A percentile compares a stretch with the other conserved stretches of the same genome.
phyloP scores from a whole-genome alignment of 2,329 filamentous ascomycete species.

The Zymoseptoria crescenta region DNA sequence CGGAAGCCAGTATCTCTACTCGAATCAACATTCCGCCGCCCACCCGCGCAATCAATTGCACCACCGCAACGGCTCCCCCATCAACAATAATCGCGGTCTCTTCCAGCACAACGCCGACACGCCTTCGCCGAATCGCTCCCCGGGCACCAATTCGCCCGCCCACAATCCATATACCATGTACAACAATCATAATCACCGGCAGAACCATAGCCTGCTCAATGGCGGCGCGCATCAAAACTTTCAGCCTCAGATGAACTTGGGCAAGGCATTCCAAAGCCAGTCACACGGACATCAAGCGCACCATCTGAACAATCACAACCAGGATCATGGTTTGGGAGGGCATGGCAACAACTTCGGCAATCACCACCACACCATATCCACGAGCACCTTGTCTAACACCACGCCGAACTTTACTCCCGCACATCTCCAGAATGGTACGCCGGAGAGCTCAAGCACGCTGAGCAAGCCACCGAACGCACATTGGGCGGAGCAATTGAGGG shows the following conservation, averaged over 20 bases:
- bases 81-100: conserved; percentile 33
- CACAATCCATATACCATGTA: conserved; percentile 69
- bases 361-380: conserved; percentile 55
- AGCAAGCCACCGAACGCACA: conserved; percentile 58
- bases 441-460: conserved; percentile 43
- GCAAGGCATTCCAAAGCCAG: conserved; percentile 62
- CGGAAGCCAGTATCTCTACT: conserved; percentile 53
- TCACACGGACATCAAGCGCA: conserved; percentile 38
- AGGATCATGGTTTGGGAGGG: conserved; percentile 43
- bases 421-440: conserved; percentile 54
- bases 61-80: conserved; percentile 41
- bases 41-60: conserved; percentile 38
- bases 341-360: conserved; percentile 51
- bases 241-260: conserved; percentile 50
- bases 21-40: conserved; percentile 45
- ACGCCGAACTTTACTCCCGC: conserved; percentile 54
- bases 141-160: conserved; percentile 44
- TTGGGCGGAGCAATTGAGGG: conserved; percentile 79
- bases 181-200: conserved; percentile 57
- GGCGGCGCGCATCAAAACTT: conserved; percentile 55
- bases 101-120: conserved; percentile 42
- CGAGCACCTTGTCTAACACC: conserved; percentile 55
- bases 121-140: conserved; percentile 51
- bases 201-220: conserved; percentile 69
- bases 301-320: conserved; percentile 37